Percentiles rank a stretch among this genome's conserved stretches.
phyloP scores from a whole-genome alignment of 352 stramenopile species.

The Albugo candida region DNA sequence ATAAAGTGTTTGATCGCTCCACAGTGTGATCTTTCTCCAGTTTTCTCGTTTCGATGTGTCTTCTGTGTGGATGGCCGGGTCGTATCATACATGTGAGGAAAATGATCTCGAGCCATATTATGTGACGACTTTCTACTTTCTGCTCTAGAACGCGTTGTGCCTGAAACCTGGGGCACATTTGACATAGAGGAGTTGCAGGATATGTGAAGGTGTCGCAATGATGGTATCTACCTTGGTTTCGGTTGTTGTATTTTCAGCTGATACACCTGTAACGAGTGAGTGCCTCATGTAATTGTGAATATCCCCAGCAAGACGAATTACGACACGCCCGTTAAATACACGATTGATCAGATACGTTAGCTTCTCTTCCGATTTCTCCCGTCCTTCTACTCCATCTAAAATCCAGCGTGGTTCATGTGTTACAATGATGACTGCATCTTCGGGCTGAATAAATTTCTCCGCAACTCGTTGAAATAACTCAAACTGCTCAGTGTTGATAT shows the following conservation, averaged over 20 bases:
- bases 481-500: slow-evolving; percentile 88
- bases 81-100: slow-evolving; percentile 46
- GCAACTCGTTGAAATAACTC: slow-evolving; percentile 78
- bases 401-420: slow-evolving; percentile 86
- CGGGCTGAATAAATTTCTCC: slow-evolving; percentile 40
- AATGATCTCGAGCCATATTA: slow-evolving; percentile 27
- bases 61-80: not conserved
- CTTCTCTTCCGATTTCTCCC: slow-evolving; percentile 45
- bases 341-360: slow-evolving; percentile 58
- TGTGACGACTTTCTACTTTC: too few species aligned
- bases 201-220: too few species aligned
- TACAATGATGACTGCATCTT: slow-evolving; percentile 81
- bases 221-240: too few species aligned
- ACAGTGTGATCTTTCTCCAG: too few species aligned
- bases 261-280: slow-evolving; percentile 19
- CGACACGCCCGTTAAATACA: slow-evolving; percentile 47
- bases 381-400: slow-evolving; percentile 72
- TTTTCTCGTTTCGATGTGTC: not conserved
- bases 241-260: not conserved
- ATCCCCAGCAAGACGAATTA: slow-evolving; percentile 74
- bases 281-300: slow-evolving; percentile 89
- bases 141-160: slow-evolving; percentile 6
- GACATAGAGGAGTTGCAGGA: not conserved
- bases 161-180: not conserved
- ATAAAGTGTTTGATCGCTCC: slow-evolving; percentile 43